Percentiles rank a stretch among this genome's conserved stretches.
Conservation (phyloP, 2,329 filamentous ascomycete genomes). For the Rhynchosporium graminicola region DNA sequence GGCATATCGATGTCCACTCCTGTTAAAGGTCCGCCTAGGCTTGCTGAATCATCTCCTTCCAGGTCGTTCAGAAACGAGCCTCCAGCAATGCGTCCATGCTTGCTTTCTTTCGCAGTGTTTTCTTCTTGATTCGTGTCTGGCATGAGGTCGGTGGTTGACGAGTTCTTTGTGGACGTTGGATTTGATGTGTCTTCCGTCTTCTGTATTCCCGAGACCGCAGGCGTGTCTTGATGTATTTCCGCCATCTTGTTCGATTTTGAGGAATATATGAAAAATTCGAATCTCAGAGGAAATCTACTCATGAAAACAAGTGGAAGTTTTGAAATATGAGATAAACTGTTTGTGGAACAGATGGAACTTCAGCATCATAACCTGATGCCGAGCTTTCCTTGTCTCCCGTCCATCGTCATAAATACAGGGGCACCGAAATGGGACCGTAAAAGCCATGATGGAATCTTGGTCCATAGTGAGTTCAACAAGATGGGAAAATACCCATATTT, state of each 20-base stretch:
- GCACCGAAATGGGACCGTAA: slow-evolving; percentile 29
- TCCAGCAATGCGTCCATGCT: slow-evolving; percentile 43
- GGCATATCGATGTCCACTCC: slow-evolving; percentile 52
- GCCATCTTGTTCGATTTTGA: not conserved
- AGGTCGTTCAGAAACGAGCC: slow-evolving; percentile 42
- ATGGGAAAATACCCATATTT: slow-evolving; percentile 24
- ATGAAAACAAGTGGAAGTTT: not conserved
- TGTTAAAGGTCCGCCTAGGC: slow-evolving; percentile 41
- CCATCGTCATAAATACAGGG: slow-evolving; percentile 28
- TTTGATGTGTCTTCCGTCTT: slow-evolving; percentile 5
- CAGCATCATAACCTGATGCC: slow-evolving; percentile 13
- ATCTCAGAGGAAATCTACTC: not conserved
- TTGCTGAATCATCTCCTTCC: slow-evolving; percentile 40
- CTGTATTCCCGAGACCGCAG: not conserved
- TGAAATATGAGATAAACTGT: not conserved
- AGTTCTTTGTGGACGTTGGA: slow-evolving; percentile 11
- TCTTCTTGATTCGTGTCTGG: slow-evolving; percentile 29
- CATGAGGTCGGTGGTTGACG: slow-evolving; percentile 17
- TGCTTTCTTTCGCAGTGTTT: slow-evolving; percentile 16
- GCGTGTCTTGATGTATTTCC: slow-evolving; percentile 7
- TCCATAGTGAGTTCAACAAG: slow-evolving; percentile 15
- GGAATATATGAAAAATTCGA: not conserved
- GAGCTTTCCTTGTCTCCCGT: slow-evolving; percentile 15
- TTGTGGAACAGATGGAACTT: slow-evolving; percentile 10
- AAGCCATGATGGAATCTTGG: slow-evolving; percentile 20